Percentiles rank a stretch among this genome's conserved stretches.
Evolutionary conservation across 1,139 yeast genomes (phyloP).

Genomic region (Casaregolazyma suthepensis): DNA sequence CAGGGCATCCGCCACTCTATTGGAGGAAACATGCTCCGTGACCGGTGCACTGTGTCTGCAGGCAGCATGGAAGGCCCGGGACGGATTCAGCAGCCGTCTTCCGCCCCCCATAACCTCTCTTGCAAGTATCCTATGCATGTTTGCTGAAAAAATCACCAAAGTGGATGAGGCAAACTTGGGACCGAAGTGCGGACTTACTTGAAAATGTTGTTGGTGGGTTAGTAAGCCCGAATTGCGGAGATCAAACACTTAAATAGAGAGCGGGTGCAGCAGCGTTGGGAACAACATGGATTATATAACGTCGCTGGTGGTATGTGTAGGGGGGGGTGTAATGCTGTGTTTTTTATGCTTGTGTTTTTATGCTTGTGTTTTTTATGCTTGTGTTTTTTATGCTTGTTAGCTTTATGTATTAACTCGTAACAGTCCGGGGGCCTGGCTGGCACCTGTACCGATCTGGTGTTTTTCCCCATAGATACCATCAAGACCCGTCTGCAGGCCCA

Average conservation of each 20-base stretch:
- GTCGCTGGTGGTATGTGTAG: not conserved
- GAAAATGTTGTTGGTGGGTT: not conserved
- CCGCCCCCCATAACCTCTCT: not conserved
- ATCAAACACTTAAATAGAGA: not conserved
- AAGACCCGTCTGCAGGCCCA: constrained; percentile 92
- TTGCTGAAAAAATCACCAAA: not conserved
- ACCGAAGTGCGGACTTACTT: not conserved
- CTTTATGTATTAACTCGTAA: too few species aligned
- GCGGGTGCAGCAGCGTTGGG: not conserved
- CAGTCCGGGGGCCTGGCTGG: constrained; percentile 97
- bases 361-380: constrained; percentile 26
- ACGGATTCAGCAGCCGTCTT: not conserved
- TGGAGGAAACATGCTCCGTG: constrained; percentile 8
- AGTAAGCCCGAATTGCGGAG: not conserved
- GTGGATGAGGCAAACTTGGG: not conserved
- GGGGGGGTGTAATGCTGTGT: not conserved
- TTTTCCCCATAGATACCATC: constrained; percentile 92
- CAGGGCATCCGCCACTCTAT: constrained; percentile 19
- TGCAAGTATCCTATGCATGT: not conserved
- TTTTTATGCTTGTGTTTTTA: not conserved
- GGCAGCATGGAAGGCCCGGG: not conserved
- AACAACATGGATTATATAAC: constrained; percentile 3
- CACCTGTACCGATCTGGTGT: constrained; percentile 86
- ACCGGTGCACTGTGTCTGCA: not conserved
- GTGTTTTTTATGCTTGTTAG: too few species aligned